phyloP scores from a whole-genome alignment of 306 rosid genomes.

The Chamaecrista fasciculata region DNA sequence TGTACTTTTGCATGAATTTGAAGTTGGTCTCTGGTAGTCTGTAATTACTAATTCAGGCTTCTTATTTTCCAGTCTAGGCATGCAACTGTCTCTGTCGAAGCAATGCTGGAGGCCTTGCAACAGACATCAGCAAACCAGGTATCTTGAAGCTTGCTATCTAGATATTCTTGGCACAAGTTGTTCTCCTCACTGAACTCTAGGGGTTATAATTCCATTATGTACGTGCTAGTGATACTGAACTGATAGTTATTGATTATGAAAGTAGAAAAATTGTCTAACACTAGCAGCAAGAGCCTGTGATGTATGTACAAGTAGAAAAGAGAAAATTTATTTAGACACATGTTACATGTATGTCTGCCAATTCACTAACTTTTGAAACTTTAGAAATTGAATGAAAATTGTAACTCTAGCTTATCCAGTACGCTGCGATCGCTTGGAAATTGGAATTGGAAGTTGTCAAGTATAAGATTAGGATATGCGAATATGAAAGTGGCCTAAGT shows the following conservation, averaged over 20 bases:
- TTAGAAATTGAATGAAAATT: background rate
- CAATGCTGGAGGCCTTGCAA: conserved; percentile 85
- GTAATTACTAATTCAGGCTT: conserved; percentile 14
- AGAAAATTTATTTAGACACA: background rate
- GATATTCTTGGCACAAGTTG: conserved; percentile 9
- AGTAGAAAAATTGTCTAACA: background rate
- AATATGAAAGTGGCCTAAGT: background rate
- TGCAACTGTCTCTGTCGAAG: conserved; percentile 79
- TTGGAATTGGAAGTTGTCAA: too few relatives aligned
- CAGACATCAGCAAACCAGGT: conserved; percentile 58
- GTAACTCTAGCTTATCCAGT: background rate
- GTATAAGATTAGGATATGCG: background rate
- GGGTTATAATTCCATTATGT: background rate
- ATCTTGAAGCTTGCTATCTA: conserved; percentile 21
- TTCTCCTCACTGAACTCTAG: conserved; percentile 2
- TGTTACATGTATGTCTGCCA: too few relatives aligned
- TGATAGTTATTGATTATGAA: background rate
- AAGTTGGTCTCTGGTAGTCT: background rate
- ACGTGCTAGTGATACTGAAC: background rate
- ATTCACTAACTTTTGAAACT: background rate
- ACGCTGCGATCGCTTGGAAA: background rate
- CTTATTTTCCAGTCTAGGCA: conserved; percentile 76
- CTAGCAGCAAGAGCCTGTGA: background rate
- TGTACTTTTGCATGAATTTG: background rate
- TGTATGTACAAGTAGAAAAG: background rate